These are phyloP conservation scores for Globisporangium ultimum DNA, from an alignment of 352 stramenopile genomes.

Conservation along the genomic window DNA sequence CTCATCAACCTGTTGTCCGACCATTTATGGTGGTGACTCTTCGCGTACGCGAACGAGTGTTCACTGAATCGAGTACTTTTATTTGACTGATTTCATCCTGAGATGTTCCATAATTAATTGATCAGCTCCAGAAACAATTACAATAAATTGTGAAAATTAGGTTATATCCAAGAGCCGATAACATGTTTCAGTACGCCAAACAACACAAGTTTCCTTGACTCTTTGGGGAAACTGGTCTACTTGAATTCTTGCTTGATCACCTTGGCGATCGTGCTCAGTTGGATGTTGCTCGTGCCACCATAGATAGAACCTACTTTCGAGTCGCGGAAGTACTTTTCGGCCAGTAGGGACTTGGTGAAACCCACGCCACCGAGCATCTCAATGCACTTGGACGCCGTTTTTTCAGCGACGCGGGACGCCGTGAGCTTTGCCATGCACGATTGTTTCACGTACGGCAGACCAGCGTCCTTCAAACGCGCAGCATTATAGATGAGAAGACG, in stretches of 20 bases:
- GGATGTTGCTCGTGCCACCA: constrained; percentile 94
- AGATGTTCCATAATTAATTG: too few species aligned
- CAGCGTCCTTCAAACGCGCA: constrained; percentile 88
- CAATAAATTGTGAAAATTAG: too few species aligned
- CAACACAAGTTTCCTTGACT: too few species aligned
- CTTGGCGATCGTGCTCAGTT: constrained; percentile 88
- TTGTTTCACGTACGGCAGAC: constrained; percentile 90
- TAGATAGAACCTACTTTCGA: constrained; percentile 96
- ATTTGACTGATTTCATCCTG: too few species aligned
- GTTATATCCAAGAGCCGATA: too few species aligned
- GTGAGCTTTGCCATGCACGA: constrained; percentile 94
- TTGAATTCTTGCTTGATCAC: constrained; percentile 67
- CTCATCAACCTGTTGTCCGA: too few species aligned
- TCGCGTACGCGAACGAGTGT: too few species aligned
- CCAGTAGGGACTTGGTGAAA: constrained; percentile 89
- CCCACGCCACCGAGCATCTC: constrained; percentile 91
- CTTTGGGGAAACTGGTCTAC: constrained; percentile 8
- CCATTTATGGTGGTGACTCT: too few species aligned
- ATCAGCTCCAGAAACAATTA: too few species aligned
- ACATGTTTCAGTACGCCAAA: too few species aligned
- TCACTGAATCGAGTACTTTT: too few species aligned
- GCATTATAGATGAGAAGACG: constrained; percentile 92
- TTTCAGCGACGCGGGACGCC: constrained; percentile 89
- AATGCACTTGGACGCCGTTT: constrained; percentile 89
- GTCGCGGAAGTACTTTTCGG: constrained; percentile 95